Conservation (phyloP, 176 grass and related monocot genomes). For the Chrysopogon serrulatus region DNA sequence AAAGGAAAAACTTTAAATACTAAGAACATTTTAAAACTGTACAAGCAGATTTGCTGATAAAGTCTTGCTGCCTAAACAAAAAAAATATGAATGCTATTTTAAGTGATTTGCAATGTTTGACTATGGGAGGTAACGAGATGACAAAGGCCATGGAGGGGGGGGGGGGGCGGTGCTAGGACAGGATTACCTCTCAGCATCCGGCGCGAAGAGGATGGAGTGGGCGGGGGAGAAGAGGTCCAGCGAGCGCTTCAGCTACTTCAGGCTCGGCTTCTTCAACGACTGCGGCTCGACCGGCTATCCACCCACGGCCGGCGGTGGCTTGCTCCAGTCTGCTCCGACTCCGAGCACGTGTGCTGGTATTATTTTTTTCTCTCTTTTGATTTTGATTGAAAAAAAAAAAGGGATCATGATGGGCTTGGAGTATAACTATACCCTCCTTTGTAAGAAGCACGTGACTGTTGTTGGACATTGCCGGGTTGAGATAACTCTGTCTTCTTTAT, state of each 20-base stretch:
- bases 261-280: slow-evolving; percentile 88
- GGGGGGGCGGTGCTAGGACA: too few species aligned
- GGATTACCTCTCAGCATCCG: slow-evolving; percentile 60
- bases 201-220: slow-evolving; percentile 35
- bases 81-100: background rate
- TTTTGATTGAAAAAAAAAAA: too few species aligned
- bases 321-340: background rate
- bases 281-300: slow-evolving; percentile 70
- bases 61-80: background rate
- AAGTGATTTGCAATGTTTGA: background rate
- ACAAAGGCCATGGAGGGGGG: too few species aligned
- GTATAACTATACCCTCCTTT: too few species aligned
- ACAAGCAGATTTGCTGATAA: background rate
- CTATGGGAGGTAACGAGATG: background rate
- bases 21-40: background rate
- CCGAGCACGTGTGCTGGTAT: too few species aligned
- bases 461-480: too few species aligned
- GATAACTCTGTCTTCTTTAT: too few species aligned
- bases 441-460: too few species aligned
- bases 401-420: too few species aligned
- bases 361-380: too few species aligned
- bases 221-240: slow-evolving; percentile 78
- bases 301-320: slow-evolving; percentile 5
- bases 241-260: slow-evolving; percentile 72
- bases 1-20: background rate